Conservation (phyloP, 108 stramenopile species). For the Craspedostauros australis region DNA sequence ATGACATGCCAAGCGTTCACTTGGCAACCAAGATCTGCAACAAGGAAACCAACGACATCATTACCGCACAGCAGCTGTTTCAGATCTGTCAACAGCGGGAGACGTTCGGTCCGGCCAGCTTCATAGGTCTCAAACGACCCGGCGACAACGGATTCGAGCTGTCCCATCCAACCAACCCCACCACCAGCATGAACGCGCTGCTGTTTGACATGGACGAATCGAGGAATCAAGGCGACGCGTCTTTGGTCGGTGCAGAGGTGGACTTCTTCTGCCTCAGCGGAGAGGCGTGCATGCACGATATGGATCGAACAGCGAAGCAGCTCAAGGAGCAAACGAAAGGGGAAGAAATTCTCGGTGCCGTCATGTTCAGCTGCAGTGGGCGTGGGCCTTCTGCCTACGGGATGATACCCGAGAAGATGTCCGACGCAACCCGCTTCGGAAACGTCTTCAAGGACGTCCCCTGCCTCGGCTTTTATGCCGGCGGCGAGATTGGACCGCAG, state of each 20-base stretch:
- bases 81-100: not conserved
- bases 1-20: conserved; percentile 21
- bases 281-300: conserved; percentile 34
- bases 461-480: conserved; percentile 48
- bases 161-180: conserved; percentile 3
- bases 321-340: conserved; percentile 22
- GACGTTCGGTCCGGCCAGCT: conserved; percentile 9
- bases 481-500: conserved; percentile 52
- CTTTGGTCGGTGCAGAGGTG: conserved; percentile 31
- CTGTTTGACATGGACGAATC: conserved; percentile 28
- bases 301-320: conserved; percentile 27
- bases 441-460: conserved; percentile 36
- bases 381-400: conserved; percentile 26
- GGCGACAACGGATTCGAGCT: conserved; percentile 37
- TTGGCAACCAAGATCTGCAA: conserved; percentile 18
- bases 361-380: conserved; percentile 49
- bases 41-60: conserved; percentile 10
- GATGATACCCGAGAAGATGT: conserved; percentile 33
- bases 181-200: not conserved
- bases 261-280: conserved; percentile 45
- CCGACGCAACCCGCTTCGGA: conserved; percentile 42
- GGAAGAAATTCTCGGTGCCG: conserved; percentile 39
- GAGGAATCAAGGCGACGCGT: conserved; percentile 1
- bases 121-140: conserved; percentile 32
- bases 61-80: conserved; percentile 22